phyloP scores from a whole-genome alignment of 768 basidiomycete species.

The Strobilomyces confusus region DNA sequence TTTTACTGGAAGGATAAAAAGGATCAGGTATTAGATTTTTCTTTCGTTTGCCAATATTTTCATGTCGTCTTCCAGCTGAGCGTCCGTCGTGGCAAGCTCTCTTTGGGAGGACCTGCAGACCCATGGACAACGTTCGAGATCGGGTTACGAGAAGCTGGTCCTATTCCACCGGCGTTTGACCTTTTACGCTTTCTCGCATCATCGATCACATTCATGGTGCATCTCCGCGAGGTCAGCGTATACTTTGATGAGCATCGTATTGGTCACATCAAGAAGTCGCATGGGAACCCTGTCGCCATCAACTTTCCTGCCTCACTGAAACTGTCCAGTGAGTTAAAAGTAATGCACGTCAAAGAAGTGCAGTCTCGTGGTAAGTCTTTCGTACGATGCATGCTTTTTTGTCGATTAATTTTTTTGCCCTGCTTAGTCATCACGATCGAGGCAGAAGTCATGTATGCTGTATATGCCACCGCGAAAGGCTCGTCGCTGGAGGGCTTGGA shows the following conservation, averaged over 20 bases:
- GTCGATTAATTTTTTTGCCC: not conserved
- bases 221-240: slow-evolving; percentile 68
- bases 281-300: not conserved
- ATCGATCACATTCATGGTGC: slow-evolving; percentile 86
- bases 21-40: slow-evolving; percentile 6
- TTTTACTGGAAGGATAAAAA: not conserved
- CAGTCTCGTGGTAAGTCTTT: slow-evolving; percentile 52
- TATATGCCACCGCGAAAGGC: slow-evolving; percentile 35
- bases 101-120: slow-evolving; percentile 3
- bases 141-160: slow-evolving; percentile 68
- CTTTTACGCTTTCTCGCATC: slow-evolving; percentile 90
- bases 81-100: slow-evolving; percentile 32
- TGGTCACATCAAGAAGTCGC: slow-evolving; percentile 42
- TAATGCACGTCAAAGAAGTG: slow-evolving; percentile 69
- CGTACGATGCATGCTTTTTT: not conserved
- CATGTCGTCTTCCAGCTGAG: slow-evolving; percentile 50
- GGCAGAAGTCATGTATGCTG: slow-evolving; percentile 13
- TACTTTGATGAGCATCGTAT: slow-evolving; percentile 74
- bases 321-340: slow-evolving; percentile 49
- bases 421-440: slow-evolving; percentile 38
- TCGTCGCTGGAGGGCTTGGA: slow-evolving; percentile 32
- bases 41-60: not conserved
- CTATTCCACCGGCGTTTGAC: slow-evolving; percentile 76
- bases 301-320: slow-evolving; percentile 40
- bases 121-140: slow-evolving; percentile 87